Percentiles rank a stretch among this genome's conserved stretches.
Evolutionary conservation across 2,329 filamentous ascomycete genomes (phyloP).

Genomic region (Fusarium humuli): DNA sequence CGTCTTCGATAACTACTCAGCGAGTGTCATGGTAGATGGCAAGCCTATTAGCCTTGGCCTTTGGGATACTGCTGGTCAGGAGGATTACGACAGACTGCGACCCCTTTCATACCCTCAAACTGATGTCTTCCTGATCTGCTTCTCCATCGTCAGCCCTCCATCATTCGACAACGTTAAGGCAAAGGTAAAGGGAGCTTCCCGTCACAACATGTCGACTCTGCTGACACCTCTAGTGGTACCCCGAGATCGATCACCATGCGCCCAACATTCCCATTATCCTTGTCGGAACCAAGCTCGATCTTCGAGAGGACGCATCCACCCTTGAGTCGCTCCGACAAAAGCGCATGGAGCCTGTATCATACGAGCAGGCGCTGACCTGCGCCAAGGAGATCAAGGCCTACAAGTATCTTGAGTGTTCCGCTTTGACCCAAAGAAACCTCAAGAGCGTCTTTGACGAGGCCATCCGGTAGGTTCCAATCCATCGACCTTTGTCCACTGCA

Average conservation of each 20-base stretch:
- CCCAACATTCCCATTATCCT: conserved; percentile 96
- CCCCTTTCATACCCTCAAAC: conserved; percentile 98
- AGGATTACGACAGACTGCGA: conserved; percentile 96
- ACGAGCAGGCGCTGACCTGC: conserved; percentile 88
- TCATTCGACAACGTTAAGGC: conserved; percentile 99
- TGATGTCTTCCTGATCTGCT: conserved; percentile 98
- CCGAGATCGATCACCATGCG: conserved; percentile 96
- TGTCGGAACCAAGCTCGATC: conserved; percentile 95
- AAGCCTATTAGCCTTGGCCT: conserved; percentile 96
- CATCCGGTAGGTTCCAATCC: conserved; percentile 78
- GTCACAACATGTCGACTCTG: conserved; percentile 11
- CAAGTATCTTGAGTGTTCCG: conserved; percentile 98
- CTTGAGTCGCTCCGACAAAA: conserved; percentile 86
- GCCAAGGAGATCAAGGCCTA: conserved; percentile 95
- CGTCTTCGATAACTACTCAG: conserved; percentile 99
- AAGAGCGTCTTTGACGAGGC: conserved; percentile 99
- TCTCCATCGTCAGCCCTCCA: conserved; percentile 96
- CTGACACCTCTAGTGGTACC: conserved; percentile 78
- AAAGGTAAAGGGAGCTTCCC: conserved; percentile 73
- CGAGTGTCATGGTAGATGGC: conserved; percentile 98
- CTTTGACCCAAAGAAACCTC: conserved; percentile 93
- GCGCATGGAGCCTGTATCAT: conserved; percentile 97
- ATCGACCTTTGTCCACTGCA: conserved; percentile 22
- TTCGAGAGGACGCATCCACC: conserved; percentile 88
- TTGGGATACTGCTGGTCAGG: conserved; percentile 98